These are phyloP conservation scores for Leptographium lundbergii DNA, from an alignment of 2,329 filamentous ascomycete species.

Conservation along the genomic window DNA sequence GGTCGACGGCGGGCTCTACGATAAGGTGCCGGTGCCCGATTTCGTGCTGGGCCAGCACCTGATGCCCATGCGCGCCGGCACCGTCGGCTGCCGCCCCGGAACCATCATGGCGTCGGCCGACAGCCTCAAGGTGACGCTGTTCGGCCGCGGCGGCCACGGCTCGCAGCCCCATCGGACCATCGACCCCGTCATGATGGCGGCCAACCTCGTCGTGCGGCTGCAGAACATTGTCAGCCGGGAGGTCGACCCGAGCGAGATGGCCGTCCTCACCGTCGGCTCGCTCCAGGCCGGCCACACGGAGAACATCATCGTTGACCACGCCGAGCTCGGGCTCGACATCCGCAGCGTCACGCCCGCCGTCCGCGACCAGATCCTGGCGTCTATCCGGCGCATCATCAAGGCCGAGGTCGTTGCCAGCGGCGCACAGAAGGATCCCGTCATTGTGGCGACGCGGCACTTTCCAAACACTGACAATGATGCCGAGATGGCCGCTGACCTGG, in stretches of 20 bases:
- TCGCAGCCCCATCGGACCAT: slow-evolving; percentile 27
- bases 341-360: not conserved
- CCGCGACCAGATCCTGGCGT: too few species aligned
- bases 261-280: slow-evolving; percentile 31
- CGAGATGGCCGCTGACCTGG: too few species aligned
- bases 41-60: slow-evolving; percentile 25
- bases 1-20: slow-evolving; percentile 23
- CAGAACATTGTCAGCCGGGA: slow-evolving; percentile 20
- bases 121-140: slow-evolving; percentile 17
- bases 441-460: too few species aligned
- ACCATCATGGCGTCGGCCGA: slow-evolving; percentile 16
- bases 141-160: slow-evolving; percentile 31
- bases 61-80: slow-evolving; percentile 19
- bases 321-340: slow-evolving; percentile 12
- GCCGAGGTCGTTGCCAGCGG: too few species aligned
- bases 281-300: slow-evolving; percentile 27
- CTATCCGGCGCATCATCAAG: too few species aligned
- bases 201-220: slow-evolving; percentile 23
- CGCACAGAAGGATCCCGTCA: too few species aligned
- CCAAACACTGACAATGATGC: too few species aligned
- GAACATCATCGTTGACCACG: slow-evolving; percentile 31
- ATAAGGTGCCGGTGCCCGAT: slow-evolving; percentile 18
- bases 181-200: slow-evolving; percentile 33
- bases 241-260: slow-evolving; percentile 24
- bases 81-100: slow-evolving; percentile 15